These are phyloP conservation scores for Wickerhamomyces silvicola DNA, from an alignment of 805 yeast species.

Conservation along the genomic window DNA sequence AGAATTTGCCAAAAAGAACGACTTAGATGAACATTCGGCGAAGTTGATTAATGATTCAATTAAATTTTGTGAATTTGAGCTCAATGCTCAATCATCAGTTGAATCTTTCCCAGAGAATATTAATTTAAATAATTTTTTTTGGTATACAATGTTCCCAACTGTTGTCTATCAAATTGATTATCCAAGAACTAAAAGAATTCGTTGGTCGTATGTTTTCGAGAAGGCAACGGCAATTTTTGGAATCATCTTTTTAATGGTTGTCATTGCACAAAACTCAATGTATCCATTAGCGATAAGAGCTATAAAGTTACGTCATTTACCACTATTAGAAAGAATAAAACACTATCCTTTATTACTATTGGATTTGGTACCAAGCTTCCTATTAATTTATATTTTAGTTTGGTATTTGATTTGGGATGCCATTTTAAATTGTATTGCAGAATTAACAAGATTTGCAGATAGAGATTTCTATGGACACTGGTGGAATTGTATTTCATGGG, in stretches of 20 bases:
- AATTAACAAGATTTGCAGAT: conserved; percentile 79
- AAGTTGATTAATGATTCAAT: conserved; percentile 39
- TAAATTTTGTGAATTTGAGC: conserved; percentile 67
- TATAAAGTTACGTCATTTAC: conserved; percentile 41
- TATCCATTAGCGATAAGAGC: conserved; percentile 69
- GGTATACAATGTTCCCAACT: conserved; percentile 84
- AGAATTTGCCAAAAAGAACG: conserved; percentile 34
- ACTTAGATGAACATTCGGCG: conserved; percentile 19
- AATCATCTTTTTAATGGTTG: conserved; percentile 73
- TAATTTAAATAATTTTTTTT: conserved; percentile 56
- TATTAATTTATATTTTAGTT: conserved; percentile 64
- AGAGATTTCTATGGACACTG: conserved; percentile 92
- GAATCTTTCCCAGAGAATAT: conserved; percentile 68
- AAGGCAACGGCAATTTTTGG: conserved; percentile 84
- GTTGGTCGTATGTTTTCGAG: conserved; percentile 61
- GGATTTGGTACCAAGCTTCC: conserved; percentile 76
- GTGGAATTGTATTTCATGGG: conserved; percentile 97
- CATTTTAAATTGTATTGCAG: conserved; percentile 84
- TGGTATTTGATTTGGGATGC: conserved; percentile 96
- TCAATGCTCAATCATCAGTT: conserved; percentile 46
- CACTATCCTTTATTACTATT: conserved; percentile 54
- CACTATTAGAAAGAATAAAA: conserved; percentile 37
- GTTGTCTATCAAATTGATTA: conserved; percentile 76
- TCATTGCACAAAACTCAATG: conserved; percentile 66
- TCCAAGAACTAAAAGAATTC: conserved; percentile 65